Evolutionary conservation across 2,329 filamentous ascomycete genomes (phyloP), one percentile per base, ranked within the genome.

Genomic region (Talaromyces piceae): DNA sequence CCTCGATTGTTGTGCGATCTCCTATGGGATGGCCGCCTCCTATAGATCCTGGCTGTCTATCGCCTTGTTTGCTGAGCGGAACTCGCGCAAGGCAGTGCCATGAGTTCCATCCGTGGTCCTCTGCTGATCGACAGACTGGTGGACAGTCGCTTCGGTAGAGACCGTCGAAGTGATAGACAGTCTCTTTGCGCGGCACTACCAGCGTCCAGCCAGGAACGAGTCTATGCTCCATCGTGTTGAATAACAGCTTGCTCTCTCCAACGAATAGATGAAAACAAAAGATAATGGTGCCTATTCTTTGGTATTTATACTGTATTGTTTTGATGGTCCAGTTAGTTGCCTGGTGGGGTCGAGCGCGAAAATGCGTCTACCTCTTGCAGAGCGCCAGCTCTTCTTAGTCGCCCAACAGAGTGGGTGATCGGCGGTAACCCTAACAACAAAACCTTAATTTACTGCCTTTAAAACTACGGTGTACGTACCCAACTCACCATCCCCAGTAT

Each of bases 161-260:
- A 18, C 27, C 27, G 2, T 46, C 18, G 25, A 46, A 27, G 11
- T 26, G 44, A 28, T 30, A 46, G 18, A 25, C 9, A 16, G 44
- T 30, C 13, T 46, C 27, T 31, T 20, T 46, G 20, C 44, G 25
- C 16, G 44, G 44, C 20, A 26, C 44, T 16, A 28, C 18, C 25
- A 46, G 26, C 20, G 44, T 46, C 44, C 44, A 46, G n/a, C 44
- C 44, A 28, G 44, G 44, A 20, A 31, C 44, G n/a, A 46, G 23
- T 46, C 44, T 46, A 3, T 28, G 44, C 22, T 46, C 44, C 25
- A 46, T 46, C 12, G 25, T 43, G 9, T 3, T 6, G 16, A 9
- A 20, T 4, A 9, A 18, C 12, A 16, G 33, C 20, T 9, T 6
- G 3, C 20, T 20, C 13, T 37, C 8, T 3, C 12, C 8, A 9